phyloP scores from a whole-genome alignment of 345 rosid genomes.

The Populus ilicifolia region DNA sequence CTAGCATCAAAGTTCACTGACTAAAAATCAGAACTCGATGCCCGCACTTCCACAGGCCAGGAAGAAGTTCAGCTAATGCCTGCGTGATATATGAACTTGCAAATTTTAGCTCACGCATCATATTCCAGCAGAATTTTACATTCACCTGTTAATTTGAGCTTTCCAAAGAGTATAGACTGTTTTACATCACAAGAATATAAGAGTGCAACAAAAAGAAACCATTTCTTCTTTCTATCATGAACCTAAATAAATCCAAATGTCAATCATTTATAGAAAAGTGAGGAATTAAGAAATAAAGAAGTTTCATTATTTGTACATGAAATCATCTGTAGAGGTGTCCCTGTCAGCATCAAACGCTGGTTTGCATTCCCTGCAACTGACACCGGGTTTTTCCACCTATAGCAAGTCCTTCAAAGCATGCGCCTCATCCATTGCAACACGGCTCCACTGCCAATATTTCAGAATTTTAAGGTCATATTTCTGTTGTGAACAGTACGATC shows the following conservation, averaged over 20 bases:
- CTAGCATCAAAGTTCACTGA: slow-evolving; percentile 99
- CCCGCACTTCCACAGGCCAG: slow-evolving; percentile 57
- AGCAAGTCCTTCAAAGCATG: slow-evolving; percentile 97
- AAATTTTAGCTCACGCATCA: neutral
- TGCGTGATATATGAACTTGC: slow-evolving; percentile 21
- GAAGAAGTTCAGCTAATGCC: slow-evolving; percentile 83
- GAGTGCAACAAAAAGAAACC: slow-evolving; percentile 1
- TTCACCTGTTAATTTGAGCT: neutral
- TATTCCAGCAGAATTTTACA: neutral
- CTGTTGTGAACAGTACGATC: slow-evolving; percentile 74
- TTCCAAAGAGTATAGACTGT: neutral
- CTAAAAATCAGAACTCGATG: slow-evolving; percentile 88
- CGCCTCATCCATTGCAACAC: slow-evolving; percentile 98
- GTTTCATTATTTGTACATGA: slow-evolving; percentile 48
- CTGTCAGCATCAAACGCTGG: slow-evolving; percentile 97
- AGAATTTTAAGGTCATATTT: slow-evolving; percentile 90
- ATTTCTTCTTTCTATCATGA: neutral
- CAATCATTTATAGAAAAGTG: neutral
- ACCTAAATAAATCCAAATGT: neutral
- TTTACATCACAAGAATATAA: neutral
- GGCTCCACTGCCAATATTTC: slow-evolving; percentile 95
- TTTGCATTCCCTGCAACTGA: slow-evolving; percentile 87
- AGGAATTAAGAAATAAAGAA: neutral
- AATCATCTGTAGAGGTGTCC: slow-evolving; percentile 97
- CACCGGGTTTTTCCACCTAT: slow-evolving; percentile 95